Base-by-base conservation (phyloP, 306 rosid species). In the Prinsepia uniflora region DNA sequence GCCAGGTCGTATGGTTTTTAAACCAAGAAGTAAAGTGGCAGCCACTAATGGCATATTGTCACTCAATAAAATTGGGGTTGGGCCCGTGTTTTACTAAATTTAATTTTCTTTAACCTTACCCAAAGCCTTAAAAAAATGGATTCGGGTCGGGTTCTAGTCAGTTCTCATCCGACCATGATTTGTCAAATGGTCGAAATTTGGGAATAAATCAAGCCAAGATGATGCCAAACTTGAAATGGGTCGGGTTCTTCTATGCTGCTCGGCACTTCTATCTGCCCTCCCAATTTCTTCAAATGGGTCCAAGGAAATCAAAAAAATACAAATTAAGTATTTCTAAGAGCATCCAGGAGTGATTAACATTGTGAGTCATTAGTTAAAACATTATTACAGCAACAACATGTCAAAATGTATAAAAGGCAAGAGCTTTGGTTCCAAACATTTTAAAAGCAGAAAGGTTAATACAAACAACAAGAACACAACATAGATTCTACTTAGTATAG, bases 231-330 rank as follows among this genome's bases (percentile, higher is more conserved):
- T 24, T 24, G 30, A 24, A 24, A 24, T n/a, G n/a, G n/a, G n/a
- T n/a, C n/a, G n/a, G n/a, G n/a, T 91, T 84, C 92, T 86, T 68
- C 97, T 73, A 73, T 75, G 91, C 73, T 87, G 91, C 83, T 91
- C 97, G 30, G 89, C 75, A 71, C 76, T 76, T 76, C 78, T 86
- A 54, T 92, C 99, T 49, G 87, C 91, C 85, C 76, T 83, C 72
- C 82, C 96, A 72, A 91, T 71, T 77, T 91, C 97, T 84, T 95
- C 99, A 81, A 95, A 89, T 69, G 96, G 99, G 71, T 95, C 97
- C 82, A 84, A 78, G 79, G 81, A 80, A 84, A 86, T 86, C 97
- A 91, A 78, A 57, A 76, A 72, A 17, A 56, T 63, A 8, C 10
- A 4, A 68, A 39, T 7, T 63, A 63, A 57, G 63, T 14, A 61